Percentiles rank a stretch among this genome's conserved stretches.
phyloP scores from a whole-genome alignment of 176 grass and related monocot genomes.

The Musa troglodytarum region DNA sequence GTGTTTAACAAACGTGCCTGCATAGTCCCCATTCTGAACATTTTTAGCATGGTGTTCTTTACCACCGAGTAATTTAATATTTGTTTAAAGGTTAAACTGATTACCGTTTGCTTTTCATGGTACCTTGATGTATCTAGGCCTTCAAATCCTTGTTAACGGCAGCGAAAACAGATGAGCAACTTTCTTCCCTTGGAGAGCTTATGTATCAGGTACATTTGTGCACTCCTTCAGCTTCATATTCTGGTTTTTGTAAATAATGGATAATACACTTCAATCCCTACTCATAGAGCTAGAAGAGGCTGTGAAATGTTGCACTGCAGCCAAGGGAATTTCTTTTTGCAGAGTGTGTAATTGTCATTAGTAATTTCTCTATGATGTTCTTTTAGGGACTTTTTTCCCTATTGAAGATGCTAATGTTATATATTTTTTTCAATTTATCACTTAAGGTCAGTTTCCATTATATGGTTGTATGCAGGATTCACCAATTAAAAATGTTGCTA shows the following conservation, averaged over 20 bases:
- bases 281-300: too few relatives aligned
- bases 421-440: not conserved
- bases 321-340: too few relatives aligned
- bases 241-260: not conserved
- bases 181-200: conserved; percentile 72
- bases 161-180: conserved; percentile 72
- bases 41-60: not conserved
- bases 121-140: conserved; percentile 31
- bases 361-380: too few relatives aligned
- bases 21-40: not conserved
- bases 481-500: not conserved
- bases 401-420: not conserved
- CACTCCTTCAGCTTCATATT: not conserved
- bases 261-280: not conserved
- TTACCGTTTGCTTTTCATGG: not conserved
- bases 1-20: not conserved
- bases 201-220: conserved; percentile 71
- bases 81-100: too few relatives aligned
- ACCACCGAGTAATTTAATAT: too few relatives aligned
- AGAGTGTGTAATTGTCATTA: too few relatives aligned
- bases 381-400: too few relatives aligned
- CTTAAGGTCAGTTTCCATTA: not conserved
- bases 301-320: too few relatives aligned
- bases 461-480: not conserved
- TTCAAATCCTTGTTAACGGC: conserved; percentile 87